phyloP scores from a whole-genome alignment of 331 rosid species.

The Saraca asoca region DNA sequence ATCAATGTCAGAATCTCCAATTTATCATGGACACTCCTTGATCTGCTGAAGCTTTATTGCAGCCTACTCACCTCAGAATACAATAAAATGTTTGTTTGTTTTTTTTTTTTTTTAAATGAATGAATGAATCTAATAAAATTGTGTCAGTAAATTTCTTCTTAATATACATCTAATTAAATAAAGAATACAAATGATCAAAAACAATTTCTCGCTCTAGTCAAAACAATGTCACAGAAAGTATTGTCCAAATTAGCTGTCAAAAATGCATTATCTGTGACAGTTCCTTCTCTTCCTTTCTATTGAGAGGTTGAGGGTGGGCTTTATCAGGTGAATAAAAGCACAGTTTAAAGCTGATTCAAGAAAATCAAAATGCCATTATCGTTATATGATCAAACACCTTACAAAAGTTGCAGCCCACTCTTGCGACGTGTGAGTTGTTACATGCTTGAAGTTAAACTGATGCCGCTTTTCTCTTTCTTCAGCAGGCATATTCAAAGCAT shows the following conservation, averaged over 20 bases:
- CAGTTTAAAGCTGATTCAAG: constrained; percentile 8
- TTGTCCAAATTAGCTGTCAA: not conserved
- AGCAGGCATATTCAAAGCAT: constrained; percentile 88
- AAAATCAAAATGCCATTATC: constrained; percentile 17
- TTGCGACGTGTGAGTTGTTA: constrained; percentile 89
- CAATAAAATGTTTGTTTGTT: not conserved
- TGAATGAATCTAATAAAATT: not conserved
- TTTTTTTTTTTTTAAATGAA: constrained; percentile 1
- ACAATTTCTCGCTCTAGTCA: not conserved
- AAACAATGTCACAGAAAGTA: constrained; percentile 5
- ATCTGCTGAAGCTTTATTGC: not conserved
- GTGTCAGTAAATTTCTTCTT: not conserved
- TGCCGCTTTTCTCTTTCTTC: constrained; percentile 96
- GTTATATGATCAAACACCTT: constrained; percentile 56
- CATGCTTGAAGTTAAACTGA: constrained; percentile 89
- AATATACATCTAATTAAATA: not conserved
- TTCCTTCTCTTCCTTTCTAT: not conserved
- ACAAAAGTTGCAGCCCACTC: constrained; percentile 99
- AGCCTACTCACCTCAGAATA: not conserved
- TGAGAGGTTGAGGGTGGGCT: constrained; percentile 7
- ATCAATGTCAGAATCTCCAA: constrained; percentile 26
- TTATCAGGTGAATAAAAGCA: constrained; percentile 1
- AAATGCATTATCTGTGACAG: constrained; percentile 11
- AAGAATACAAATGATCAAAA: constrained; percentile 1
- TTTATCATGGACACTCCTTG: constrained; percentile 10